Base-by-base conservation (phyloP, 371 early-diverging fungal genomes). In the Mucor ambiguus region DNA sequence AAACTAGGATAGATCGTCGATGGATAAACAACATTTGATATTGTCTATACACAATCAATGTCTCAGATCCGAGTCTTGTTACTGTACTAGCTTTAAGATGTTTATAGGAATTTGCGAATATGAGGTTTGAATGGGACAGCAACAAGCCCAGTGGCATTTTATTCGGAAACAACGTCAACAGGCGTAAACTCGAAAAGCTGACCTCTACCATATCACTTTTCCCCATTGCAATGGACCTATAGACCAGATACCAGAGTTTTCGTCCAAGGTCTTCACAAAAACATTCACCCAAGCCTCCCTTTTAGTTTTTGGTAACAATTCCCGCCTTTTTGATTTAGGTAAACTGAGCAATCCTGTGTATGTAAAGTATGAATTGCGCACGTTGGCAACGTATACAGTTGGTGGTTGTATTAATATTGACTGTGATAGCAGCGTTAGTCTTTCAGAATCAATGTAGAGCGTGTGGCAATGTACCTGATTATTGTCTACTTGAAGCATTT, bases 241-340 rank as follows among this genome's bases (percentile, higher is more conserved):
- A 28, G 70, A 60, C 76, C 76, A 75, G 4, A 67, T 61, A 38
- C 63, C 64, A 3, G 66, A 64, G 43, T 63, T 28, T 9, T 65
- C 65, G 63, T 75, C 76, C 16, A 75, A 32, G 14, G 72, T 33
- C 30, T 70, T 69, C 1, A 75, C 72, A 49, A 69, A 67, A 7
- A 78, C 65, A 55, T 78, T 78, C 3, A 78, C 65, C 78, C 78
- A 78, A 12, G 64, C 78, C 26, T 72, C 78, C 37, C 35, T 68
- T 32, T 56, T 55, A 2, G 38, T 61, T 11, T 33, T 22, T 4
- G 61, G 60, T 55, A 55, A 32, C 46, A 11, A 29, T 33, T 61
- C 44, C 38, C 43, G 30, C 3, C 56, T 33, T 26, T 38, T 43
- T 0, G 38, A 43, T 63, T 56, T 61, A 22, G 78, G 75, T 18